Evolutionary conservation across 495 filamentous ascomycete species (phyloP).

Genomic region (Aspergillus wentii): DNA sequence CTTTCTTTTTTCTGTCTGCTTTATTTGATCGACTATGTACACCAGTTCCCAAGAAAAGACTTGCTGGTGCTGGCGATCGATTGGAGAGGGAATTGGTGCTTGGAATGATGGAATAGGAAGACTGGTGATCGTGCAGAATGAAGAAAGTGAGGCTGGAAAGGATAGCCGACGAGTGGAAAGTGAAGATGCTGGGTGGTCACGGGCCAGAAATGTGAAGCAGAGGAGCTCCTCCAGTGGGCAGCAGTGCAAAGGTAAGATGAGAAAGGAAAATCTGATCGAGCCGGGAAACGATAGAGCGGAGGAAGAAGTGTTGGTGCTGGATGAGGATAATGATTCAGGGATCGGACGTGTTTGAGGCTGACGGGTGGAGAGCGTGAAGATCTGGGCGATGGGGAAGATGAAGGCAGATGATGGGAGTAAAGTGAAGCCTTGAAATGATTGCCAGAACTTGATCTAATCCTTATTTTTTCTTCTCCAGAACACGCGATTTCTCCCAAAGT

Average conservation of each 20-base stretch:
- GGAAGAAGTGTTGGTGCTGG: constrained; percentile 17
- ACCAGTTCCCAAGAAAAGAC: constrained; percentile 90
- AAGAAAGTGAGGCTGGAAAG: constrained; percentile 24
- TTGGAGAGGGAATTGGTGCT: constrained; percentile 41
- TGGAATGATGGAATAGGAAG: constrained; percentile 29
- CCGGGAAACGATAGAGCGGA: constrained; percentile 21
- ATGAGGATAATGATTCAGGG: constrained; percentile 10
- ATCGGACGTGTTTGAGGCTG: constrained; percentile 16
- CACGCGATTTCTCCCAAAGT: constrained; percentile 8
- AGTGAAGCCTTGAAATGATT: constrained; percentile 10
- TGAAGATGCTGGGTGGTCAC: constrained; percentile 23
- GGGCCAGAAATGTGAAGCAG: constrained; percentile 17
- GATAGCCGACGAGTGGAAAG: constrained; percentile 24
- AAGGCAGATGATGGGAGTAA: constrained; percentile 13
- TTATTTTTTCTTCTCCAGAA: constrained; percentile 11
- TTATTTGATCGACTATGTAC: constrained; percentile 77
- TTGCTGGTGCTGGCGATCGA: constrained; percentile 68
- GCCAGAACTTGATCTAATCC: constrained; percentile 10
- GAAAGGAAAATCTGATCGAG: constrained; percentile 16
- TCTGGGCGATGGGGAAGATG: constrained; percentile 9
- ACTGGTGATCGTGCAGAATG: constrained; percentile 32
- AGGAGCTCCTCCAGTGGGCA: constrained; percentile 15
- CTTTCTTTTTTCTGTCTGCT: constrained; percentile 34
- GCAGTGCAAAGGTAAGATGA: constrained; percentile 17
- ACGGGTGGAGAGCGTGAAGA: constrained; percentile 14